Evolutionary conservation across 169 alveolate species (phyloP), one percentile per base, ranked within the genome.

Genomic region (Eimeria necatrix): DNA sequence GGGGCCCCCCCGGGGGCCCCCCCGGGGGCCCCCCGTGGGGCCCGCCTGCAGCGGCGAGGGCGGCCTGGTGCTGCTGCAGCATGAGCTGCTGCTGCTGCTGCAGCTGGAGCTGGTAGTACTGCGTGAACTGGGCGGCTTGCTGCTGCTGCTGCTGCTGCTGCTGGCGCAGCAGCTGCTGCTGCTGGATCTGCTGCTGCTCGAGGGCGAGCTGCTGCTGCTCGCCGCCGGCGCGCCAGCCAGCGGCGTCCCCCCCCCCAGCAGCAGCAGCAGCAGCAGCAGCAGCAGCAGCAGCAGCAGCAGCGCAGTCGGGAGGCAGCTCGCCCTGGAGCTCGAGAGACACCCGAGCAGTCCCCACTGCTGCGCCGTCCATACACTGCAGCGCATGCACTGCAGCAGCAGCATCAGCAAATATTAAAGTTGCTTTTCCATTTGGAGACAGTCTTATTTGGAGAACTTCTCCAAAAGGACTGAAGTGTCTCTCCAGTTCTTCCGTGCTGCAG

Each of bases 371-470:
- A 60, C 80, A 84, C 49, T n/a, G 78, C 80, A 59, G 80, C 26
- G 95, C 93, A 24, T 93, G 56, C 51, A 60, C 90, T 22, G 95
- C 95, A 8, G 95, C 95, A 3, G 60, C 83, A 8, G 74, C 83
- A 80, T 80, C 95, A 14, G 90, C 93, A 32, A 93, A 93, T 4
- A 91, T 81, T 12, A 93, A 86, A 51, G 60, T 53, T 46, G 76
- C 95, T 51, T 93, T 93, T 6, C 93, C 84, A 7, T 88, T 87
- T 8, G 86, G 76, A 7, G 64, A 52, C 49, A 60, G 41, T 14
- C 88, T 32, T 4, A 74, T 48, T 12, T 53, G 71, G 5, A 93
- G n/a, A 20, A 93, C 61, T 48, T 80, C 91, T 3, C 95, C 95
- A 51, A 93, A 93, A 46, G 49, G 80, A 18, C 86, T 68, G 41